Evolutionary conservation across 1,284 basidiomycete genomes (phyloP).

Genomic region (Ceratorhiza oryzae-sativae): DNA sequence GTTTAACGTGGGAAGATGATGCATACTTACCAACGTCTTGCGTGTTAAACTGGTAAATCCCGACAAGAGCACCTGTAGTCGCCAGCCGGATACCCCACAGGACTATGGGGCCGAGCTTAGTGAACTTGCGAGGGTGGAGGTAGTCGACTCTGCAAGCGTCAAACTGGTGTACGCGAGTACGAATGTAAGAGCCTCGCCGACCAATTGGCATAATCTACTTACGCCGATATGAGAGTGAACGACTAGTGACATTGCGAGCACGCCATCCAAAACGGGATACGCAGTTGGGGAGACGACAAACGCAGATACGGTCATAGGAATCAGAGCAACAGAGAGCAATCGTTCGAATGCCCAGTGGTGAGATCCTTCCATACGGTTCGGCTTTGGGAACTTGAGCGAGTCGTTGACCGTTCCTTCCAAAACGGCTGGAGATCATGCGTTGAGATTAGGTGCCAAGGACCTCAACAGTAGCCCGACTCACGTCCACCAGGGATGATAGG

Average conservation of each 20-base stretch:
- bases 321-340: slow-evolving; percentile 82
- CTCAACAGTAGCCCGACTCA: slow-evolving; percentile 53
- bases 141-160: slow-evolving; percentile 85
- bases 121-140: slow-evolving; percentile 93
- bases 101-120: slow-evolving; percentile 69
- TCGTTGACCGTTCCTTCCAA: slow-evolving; percentile 96
- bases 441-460: slow-evolving; percentile 4
- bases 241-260: slow-evolving; percentile 85
- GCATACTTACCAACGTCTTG: slow-evolving; percentile 85
- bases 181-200: no score
- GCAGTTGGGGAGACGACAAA: slow-evolving; percentile 73
- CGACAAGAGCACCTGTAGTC: slow-evolving; percentile 86
- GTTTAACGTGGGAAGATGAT: neutral
- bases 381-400: slow-evolving; percentile 85
- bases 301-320: slow-evolving; percentile 86
- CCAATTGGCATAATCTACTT: slow-evolving; percentile 46
- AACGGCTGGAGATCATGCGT: slow-evolving; percentile 53
- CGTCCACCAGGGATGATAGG: slow-evolving; percentile 72
- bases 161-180: no score
- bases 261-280: slow-evolving; percentile 86
- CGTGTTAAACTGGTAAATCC: slow-evolving; percentile 97
- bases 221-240: slow-evolving; percentile 96
- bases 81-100: slow-evolving; percentile 80
- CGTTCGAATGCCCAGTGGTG: slow-evolving; percentile 99
- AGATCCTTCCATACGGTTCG: slow-evolving; percentile 85